Base-by-base conservation (phyloP, 2,329 filamentous ascomycete species). In the Cercospora brassicicola region DNA sequence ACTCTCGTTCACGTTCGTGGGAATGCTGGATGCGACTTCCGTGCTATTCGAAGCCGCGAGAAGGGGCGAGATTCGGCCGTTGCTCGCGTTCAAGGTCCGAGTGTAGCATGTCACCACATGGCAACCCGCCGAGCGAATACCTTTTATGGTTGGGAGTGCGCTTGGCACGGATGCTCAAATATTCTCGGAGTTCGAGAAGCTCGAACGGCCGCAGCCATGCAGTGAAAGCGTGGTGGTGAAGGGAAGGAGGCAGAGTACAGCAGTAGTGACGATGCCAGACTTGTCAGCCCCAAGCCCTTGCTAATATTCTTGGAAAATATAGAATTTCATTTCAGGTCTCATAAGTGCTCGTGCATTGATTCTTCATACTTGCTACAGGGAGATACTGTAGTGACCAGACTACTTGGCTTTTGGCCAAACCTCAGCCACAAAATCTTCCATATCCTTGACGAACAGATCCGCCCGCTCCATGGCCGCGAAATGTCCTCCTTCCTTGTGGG, bases 401-500 rank as follows among this genome's bases (percentile, higher is more conserved):
- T 62, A 59, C 61, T 71, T 73, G 42, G 67, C 69, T 61, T 71
- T 71, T 11, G 71, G 69, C 75, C 75, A 76, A 26, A 74, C 74
- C 55, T 74, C 72, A 8, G 62, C 65, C 7, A 78, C 72, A 60
- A 78, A 78, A 33, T 74, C 74, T 67, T 78, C 76, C 59, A 78
- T 72, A 68, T 78, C 77, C 45, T 73, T 69, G 30, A 74, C 73
- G 45, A 78, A 73, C 26, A 72, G 33, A 26, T 72, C 67, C 59
- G 75, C 76, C 60, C 72, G 73, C 73, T 78, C 77, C 75, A 75
- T 73, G 4, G 79, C 79, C 39, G 56, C 78, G 67, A 82, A 81
- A 73, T 81, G 80, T 0, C 79, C 80, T 13, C 79, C 79, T 11
- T 73, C 68, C 31, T 80, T 77, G 72, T 84, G 82, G 20, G 73